Percentiles rank a stretch among this genome's conserved stretches.
These are phyloP conservation scores for Spiraea crenata DNA, from an alignment of 331 rosid genomes.

Conservation along the genomic window DNA sequence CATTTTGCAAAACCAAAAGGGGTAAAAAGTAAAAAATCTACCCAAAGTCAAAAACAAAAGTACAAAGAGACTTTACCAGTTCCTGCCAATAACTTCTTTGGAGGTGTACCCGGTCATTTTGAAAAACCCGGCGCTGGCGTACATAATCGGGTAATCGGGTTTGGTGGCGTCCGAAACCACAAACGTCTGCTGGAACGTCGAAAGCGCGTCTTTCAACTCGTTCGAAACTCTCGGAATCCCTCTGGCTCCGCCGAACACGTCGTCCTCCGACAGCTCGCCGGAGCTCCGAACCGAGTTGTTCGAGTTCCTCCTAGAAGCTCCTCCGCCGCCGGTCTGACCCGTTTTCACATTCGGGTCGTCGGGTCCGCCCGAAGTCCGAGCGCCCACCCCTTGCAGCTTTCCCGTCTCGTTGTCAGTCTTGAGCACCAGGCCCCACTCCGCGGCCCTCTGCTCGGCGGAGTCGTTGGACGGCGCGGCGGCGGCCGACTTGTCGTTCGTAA, in stretches of 20 bases:
- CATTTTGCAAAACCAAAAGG: no score
- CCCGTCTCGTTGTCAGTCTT: constrained; percentile 82
- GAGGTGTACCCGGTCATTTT: constrained; percentile 95
- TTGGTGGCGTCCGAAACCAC: constrained; percentile 92
- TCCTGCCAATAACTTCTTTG: constrained; percentile 80
- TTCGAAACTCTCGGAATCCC: constrained; percentile 76
- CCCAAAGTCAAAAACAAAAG: not conserved
- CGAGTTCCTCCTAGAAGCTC: constrained; percentile 51
- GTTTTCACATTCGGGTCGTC: constrained; percentile 43
- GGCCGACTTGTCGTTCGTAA: constrained; percentile 32
- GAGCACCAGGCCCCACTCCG: constrained; percentile 92
- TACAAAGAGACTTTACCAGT: constrained; percentile 46
- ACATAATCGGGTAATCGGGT: constrained; percentile 89
- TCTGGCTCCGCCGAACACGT: constrained; percentile 42
- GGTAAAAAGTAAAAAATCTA: not conserved
- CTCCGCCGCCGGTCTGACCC: not conserved
- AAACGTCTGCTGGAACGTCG: constrained; percentile 91
- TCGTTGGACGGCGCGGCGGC: constrained; percentile 23
- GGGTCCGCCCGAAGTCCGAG: constrained; percentile 60
- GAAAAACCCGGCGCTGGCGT: constrained; percentile 94
- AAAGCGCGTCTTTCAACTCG: constrained; percentile 70
- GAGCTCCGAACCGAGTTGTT: constrained; percentile 65
- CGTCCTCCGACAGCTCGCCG: constrained; percentile 60
- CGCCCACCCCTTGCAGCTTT: constrained; percentile 68
- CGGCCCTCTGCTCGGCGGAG: constrained; percentile 70